Conservation (phyloP, 2,329 filamentous ascomycete genomes). For the Thielaviopsis populi region DNA sequence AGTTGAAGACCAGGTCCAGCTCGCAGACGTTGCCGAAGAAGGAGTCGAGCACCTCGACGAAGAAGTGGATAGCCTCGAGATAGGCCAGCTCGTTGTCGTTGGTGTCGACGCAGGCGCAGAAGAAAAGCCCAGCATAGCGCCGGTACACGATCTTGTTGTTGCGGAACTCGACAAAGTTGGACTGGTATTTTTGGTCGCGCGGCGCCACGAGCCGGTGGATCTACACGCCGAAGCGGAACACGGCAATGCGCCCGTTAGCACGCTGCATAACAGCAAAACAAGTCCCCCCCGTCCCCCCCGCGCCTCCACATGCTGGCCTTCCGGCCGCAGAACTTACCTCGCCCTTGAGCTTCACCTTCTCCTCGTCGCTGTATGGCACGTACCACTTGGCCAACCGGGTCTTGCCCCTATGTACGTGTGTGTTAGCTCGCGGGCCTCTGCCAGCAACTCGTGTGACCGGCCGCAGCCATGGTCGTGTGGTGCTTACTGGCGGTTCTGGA, state of each 20-base stretch:
- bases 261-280: not conserved
- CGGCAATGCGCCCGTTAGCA: not conserved
- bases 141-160: constrained; percentile 96
- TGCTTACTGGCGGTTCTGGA: constrained; percentile 63
- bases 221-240: constrained; percentile 27
- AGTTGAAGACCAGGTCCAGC: constrained; percentile 75
- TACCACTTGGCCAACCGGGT: constrained; percentile 99
- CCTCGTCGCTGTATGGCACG: constrained; percentile 92
- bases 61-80: constrained; percentile 96
- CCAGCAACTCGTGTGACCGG: not conserved
- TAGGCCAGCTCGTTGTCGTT: constrained; percentile 98
- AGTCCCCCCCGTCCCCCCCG: too few relatives aligned
- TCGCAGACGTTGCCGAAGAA: constrained; percentile 99
- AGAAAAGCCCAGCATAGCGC: constrained; percentile 94
- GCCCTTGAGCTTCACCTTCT: constrained; percentile 98
- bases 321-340: constrained; percentile 47
- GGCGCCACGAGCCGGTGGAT: constrained; percentile 95
- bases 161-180: constrained; percentile 95
- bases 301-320: too few relatives aligned
- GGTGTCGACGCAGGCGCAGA: constrained; percentile 96
- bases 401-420: constrained; percentile 58
- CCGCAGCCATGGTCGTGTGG: not conserved
- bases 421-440: not conserved
- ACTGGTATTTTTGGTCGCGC: constrained; percentile 97
- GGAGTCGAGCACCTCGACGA: constrained; percentile 93